Evolutionary conservation across 257 asterid species (phyloP), one percentile per base, ranked within the genome.

Genomic region (Perilla frutescens): DNA sequence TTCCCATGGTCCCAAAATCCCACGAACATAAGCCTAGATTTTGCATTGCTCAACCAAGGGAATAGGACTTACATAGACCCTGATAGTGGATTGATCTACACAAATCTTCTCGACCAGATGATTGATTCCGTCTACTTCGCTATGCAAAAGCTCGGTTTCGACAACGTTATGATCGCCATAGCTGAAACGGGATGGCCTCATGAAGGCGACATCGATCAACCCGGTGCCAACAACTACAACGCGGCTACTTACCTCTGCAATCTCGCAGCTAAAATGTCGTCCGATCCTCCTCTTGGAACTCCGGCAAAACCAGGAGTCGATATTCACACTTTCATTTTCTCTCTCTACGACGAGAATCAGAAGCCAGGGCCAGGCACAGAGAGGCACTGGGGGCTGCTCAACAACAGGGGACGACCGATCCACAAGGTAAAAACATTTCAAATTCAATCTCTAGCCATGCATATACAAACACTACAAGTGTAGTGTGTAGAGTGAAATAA

Each of bases 121-220:
- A 82, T 90, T 0, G 98, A 92, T 57, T 75, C 96, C 0, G 80
- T 87, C 6, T 5, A 74, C 6, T 92, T 79, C 73, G 96, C 98
- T 1, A 84, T 89, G 86, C 48, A 59, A 56, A 87, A 83, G 39
- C 51, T 84, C 3, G 96, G 98, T 4, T 90, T 81, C 6, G 55
- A 60, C 32, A 56, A 70, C 10, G 47, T 87, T 7, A 50, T 13
- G 76, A 14, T 90, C 0, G 90, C 84, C 1, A 72, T 92, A 31
- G 72, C 96, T 4, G 96, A 88, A 58, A 90, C 96, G 0, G 98
- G 98, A 0, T 92, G 98, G 98, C 98, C 98, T 36, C 88, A 83
- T 39, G 87, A 76, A 1, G 96, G 98, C 0, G 98, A 92, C 68
- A 66, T 86, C 5, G 98, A 92, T 44, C 84, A 92, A 39, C 79